phyloP scores from a whole-genome alignment of 345 rosid species.

The Rhodamnia argentea region DNA sequence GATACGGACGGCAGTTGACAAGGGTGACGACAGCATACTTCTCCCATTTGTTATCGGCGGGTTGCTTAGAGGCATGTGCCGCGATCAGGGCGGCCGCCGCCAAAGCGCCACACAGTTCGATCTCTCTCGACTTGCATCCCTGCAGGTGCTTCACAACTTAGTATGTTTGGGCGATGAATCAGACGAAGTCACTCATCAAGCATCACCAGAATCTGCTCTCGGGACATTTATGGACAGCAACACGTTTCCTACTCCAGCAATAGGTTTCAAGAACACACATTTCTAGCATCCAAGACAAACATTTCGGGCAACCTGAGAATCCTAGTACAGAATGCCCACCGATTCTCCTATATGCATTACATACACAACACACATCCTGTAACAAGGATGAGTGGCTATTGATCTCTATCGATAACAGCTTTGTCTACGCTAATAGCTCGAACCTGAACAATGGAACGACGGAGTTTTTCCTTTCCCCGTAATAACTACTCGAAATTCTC shows the following conservation, averaged over 20 bases:
- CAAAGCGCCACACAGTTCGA: slow-evolving; percentile 24
- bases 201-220: not conserved
- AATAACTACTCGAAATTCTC: not conserved
- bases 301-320: not conserved
- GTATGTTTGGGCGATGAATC: not conserved
- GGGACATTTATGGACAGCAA: not conserved
- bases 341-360: not conserved
- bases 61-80: slow-evolving; percentile 10
- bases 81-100: slow-evolving; percentile 33
- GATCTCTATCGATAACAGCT: not conserved
- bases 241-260: not conserved
- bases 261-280: not conserved
- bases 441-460: not conserved
- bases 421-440: not conserved
- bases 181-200: not conserved
- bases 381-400: not conserved
- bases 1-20: slow-evolving; percentile 49
- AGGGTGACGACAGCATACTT: slow-evolving; percentile 40
- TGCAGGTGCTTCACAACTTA: not conserved
- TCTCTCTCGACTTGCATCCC: slow-evolving; percentile 28
- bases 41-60: slow-evolving; percentile 7
- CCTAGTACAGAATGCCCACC: not conserved
- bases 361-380: not conserved
- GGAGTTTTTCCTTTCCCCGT: not conserved
- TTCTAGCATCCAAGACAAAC: not conserved